phyloP scores from a whole-genome alignment of 306 rosid genomes.

The Dalbergia oliveri region DNA sequence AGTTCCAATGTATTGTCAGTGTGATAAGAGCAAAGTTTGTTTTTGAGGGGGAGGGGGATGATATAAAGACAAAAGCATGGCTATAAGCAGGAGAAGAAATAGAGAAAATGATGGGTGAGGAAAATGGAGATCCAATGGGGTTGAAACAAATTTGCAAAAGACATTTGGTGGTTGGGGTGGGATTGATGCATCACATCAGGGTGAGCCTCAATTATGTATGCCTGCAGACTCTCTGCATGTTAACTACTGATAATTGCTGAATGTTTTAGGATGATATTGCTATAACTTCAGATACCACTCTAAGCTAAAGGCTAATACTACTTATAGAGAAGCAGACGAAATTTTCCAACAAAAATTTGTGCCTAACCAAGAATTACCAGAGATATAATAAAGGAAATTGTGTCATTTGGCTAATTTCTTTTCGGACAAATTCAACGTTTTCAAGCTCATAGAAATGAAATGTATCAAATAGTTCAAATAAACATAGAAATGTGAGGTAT shows the following conservation, averaged over 20 bases:
- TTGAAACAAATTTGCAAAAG: conserved; percentile 20
- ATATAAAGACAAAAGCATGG: conserved; percentile 38
- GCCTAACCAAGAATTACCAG: neutral
- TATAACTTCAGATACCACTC: neutral
- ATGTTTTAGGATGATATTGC: conserved; percentile 35
- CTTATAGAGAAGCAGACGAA: conserved; percentile 12
- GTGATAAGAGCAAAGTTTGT: conserved; percentile 18
- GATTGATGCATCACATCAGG: conserved; percentile 52
- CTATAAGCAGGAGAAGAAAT: conserved; percentile 27
- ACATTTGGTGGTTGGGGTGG: conserved; percentile 43
- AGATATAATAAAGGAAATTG: neutral
- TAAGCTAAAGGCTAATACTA: conserved; percentile 17
- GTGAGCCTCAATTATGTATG: conserved; percentile 53
- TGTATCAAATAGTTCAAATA: neutral
- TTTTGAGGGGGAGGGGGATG: conserved; percentile 28
- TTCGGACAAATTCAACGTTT: conserved; percentile 5
- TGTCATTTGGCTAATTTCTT: conserved; percentile 29
- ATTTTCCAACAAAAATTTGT: conserved; percentile 14
- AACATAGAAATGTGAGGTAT: conserved; percentile 27
- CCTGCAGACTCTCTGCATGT: conserved; percentile 44
- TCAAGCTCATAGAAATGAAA: conserved; percentile 31
- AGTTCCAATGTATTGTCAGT: conserved; percentile 55
- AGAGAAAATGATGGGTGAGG: conserved; percentile 21
- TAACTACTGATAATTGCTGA: conserved; percentile 13
- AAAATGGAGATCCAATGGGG: conserved; percentile 30